A percentile compares a stretch with the other conserved stretches of the same genome.
phyloP scores from a whole-genome alignment of 1,284 basidiomycete species.

The Tylopilus orsonianus region DNA sequence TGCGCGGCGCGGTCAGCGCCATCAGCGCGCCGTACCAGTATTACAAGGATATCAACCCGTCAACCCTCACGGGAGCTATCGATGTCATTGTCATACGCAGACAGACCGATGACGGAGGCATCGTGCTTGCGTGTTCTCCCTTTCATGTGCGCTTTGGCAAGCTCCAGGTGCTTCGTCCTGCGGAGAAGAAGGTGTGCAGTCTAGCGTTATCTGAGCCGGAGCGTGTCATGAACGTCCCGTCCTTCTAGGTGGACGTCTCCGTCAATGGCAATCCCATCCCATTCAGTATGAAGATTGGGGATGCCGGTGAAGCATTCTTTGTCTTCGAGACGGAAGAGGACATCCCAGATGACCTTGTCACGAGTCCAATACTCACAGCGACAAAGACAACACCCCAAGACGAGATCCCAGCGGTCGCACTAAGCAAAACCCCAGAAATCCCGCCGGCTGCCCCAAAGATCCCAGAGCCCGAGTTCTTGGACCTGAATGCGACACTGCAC shows the following conservation, averaged over 20 bases:
- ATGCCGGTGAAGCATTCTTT: conserved; percentile 98
- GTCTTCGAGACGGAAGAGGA: conserved; percentile 96
- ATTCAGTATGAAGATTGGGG: conserved; percentile 98
- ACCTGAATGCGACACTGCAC: conserved; percentile 23
- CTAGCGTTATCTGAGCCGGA: neutral
- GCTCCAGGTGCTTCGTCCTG: conserved; percentile 92
- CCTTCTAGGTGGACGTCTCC: conserved; percentile 69
- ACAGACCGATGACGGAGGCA: conserved; percentile 59
- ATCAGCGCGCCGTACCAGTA: conserved; percentile 82
- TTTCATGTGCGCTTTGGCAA: conserved; percentile 99
- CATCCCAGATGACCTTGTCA: conserved; percentile 91
- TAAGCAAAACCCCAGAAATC: conserved; percentile 17
- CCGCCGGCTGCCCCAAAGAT: conserved; percentile 33
- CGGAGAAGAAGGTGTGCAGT: conserved; percentile 81
- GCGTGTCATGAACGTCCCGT: neutral
- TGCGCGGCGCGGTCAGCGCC: conserved; percentile 77
- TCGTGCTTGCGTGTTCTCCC: conserved; percentile 87
- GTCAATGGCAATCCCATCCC: conserved; percentile 84
- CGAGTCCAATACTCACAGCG: conserved; percentile 82
- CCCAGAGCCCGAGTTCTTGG: conserved; percentile 34
- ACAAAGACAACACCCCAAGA: conserved; percentile 45
- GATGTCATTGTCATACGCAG: conserved; percentile 93
- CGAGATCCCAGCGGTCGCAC: conserved; percentile 25
- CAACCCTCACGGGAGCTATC: conserved; percentile 94
- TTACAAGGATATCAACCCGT: conserved; percentile 90